Conservation (phyloP, 176 grass and related monocot species). For the Musa itinerans region DNA sequence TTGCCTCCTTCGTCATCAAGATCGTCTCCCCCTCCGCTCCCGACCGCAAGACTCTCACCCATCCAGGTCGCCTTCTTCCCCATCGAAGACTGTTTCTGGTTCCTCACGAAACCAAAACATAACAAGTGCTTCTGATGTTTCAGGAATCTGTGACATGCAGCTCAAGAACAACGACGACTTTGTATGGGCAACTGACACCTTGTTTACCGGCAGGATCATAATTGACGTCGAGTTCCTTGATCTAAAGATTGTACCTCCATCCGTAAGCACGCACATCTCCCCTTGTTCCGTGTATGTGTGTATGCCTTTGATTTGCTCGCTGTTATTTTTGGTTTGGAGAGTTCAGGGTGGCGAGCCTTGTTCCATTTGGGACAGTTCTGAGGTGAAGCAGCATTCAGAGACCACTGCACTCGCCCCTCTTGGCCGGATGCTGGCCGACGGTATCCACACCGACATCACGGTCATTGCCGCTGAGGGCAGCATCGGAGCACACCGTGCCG, state of each 20-base stretch:
- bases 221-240: slow-evolving; percentile 95
- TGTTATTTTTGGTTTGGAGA: neutral
- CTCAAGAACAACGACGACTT: slow-evolving; percentile 83
- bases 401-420: slow-evolving; percentile 39
- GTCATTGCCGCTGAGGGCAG: slow-evolving; percentile 65
- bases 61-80: slow-evolving; percentile 45
- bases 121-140: neutral
- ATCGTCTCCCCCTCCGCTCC: slow-evolving; percentile 63
- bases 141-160: slow-evolving; percentile 82
- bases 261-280: slow-evolving; percentile 38
- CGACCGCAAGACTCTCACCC: slow-evolving; percentile 59
- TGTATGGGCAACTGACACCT: slow-evolving; percentile 78
- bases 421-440: slow-evolving; percentile 56
- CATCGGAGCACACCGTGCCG: slow-evolving; percentile 67
- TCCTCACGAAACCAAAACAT: neutral
- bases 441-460: slow-evolving; percentile 77
- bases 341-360: slow-evolving; percentile 70
- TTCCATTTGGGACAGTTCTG: slow-evolving; percentile 59
- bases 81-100: neutral
- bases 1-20: slow-evolving; percentile 86
- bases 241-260: slow-evolving; percentile 57
- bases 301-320: neutral
- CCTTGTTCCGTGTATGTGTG: too few species aligned
- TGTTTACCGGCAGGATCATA: slow-evolving; percentile 69
- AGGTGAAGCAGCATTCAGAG: slow-evolving; percentile 45